phyloP scores from a whole-genome alignment of 2,329 filamentous ascomycete species.

The Alternaria infectoria region DNA sequence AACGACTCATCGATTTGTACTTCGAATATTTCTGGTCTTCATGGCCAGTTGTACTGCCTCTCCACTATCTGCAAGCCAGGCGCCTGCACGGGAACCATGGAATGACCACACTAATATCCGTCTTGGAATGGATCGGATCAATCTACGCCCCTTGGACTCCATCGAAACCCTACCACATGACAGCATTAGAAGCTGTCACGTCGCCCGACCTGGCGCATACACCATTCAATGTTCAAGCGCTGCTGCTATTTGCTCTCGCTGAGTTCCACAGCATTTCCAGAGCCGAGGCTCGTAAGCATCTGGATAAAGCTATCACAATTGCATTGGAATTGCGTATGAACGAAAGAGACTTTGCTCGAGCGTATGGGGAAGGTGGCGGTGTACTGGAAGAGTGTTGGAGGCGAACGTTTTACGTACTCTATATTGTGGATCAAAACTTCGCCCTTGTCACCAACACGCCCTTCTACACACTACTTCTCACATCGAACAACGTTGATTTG shows the following conservation, averaged over 20 bases:
- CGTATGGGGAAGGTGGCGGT: slow-evolving; percentile 67
- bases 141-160: slow-evolving; percentile 42
- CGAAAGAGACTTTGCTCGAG: slow-evolving; percentile 68
- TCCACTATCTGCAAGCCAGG: slow-evolving; percentile 45
- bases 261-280: slow-evolving; percentile 79
- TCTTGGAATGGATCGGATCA: slow-evolving; percentile 41
- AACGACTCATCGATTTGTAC: slow-evolving; percentile 39
- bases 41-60: slow-evolving; percentile 62
- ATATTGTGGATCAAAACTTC: slow-evolving; percentile 78
- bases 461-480: slow-evolving; percentile 68
- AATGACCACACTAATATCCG: slow-evolving; percentile 30
- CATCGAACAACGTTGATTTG: slow-evolving; percentile 70
- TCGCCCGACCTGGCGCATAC: slow-evolving; percentile 26
- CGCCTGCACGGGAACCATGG: slow-evolving; percentile 23
- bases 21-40: slow-evolving; percentile 58
- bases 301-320: slow-evolving; percentile 70
- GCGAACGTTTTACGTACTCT: slow-evolving; percentile 85
- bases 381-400: slow-evolving; percentile 83
- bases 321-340: slow-evolving; percentile 82
- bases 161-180: slow-evolving; percentile 34
- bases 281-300: slow-evolving; percentile 69
- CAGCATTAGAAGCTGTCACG: slow-evolving; percentile 27
- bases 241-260: slow-evolving; percentile 76
- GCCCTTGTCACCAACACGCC: slow-evolving; percentile 77
- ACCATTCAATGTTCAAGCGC: slow-evolving; percentile 72